Base-by-base conservation (phyloP, 179 eudicot genomes). In the Beta lomatogona region DNA sequence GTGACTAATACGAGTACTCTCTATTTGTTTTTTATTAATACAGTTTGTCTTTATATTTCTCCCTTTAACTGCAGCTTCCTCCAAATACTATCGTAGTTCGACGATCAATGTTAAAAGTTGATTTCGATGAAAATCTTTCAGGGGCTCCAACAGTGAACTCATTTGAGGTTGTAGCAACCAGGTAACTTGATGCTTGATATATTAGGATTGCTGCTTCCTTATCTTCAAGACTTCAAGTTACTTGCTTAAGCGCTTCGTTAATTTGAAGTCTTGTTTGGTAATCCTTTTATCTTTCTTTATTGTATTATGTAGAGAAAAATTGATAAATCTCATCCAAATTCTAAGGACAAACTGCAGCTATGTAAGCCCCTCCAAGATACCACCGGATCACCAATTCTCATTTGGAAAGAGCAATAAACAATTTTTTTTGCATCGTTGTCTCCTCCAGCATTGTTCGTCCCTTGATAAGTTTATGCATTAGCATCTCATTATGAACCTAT, bases 71-170 rank as follows among this genome's bases (percentile, higher is more conserved):
- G 41, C 77, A 86, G 88, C 88, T 86, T 80, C 88, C 88, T 64
- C 86, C 82, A 50, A 82, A 83, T 54, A 91, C 89, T 67, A 91
- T 95, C 80, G 87, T 84, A 69, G 80, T 95, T 80, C 88, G 98
- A 36, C 89, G 80, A n/a, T 92, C 95, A n/a, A 94, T 94, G 99
- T 79, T 95, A 7, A 95, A 95, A 81, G 91, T 94, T 64, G 31
- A 82, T 52, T 61, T 68, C 45, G 99, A 94, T 86, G 9, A 71
- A 12, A 52, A 58, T n/a, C 83, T 85, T 78, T 14, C 71, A 19
- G 69, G 73, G 82, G 76, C 71, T 75, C 86, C 80, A 45, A 75
- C 86, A 21, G 84, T 89, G 64, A 86, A 90, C 83, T 88, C 92
- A 25, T 88, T 94, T 87, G 97, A 94, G 88, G 89, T 95, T 80